phyloP scores from a whole-genome alignment of 768 basidiomycete genomes.

The Xerocomellus intermedius region DNA sequence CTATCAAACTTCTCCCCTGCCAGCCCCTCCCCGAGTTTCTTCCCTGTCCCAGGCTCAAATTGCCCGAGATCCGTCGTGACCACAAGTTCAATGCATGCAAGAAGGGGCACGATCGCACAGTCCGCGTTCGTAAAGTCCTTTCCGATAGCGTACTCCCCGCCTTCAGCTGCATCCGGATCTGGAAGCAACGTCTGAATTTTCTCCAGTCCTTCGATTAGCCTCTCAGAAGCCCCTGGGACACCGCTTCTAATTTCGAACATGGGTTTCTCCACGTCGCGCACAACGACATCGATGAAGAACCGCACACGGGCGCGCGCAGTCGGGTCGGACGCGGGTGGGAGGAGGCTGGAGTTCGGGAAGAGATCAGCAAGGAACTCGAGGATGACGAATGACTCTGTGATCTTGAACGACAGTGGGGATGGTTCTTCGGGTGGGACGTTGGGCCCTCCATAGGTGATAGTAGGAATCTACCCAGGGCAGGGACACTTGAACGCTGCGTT shows the following conservation, averaged over 20 bases:
- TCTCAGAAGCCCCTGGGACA: not conserved
- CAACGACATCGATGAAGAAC: constrained; percentile 57
- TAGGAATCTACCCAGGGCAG: constrained; percentile 44
- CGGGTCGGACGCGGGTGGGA: constrained; percentile 47
- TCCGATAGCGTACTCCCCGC: constrained; percentile 36
- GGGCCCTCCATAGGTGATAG: constrained; percentile 60
- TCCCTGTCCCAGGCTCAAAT: constrained; percentile 46
- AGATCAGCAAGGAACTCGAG: constrained; percentile 67
- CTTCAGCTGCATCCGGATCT: constrained; percentile 42
- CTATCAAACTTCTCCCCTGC: constrained; percentile 44
- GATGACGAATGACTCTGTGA: constrained; percentile 63
- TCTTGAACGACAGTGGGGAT: constrained; percentile 54
- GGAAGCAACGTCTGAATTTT: constrained; percentile 10
- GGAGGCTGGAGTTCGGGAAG: constrained; percentile 43
- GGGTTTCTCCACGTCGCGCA: constrained; percentile 40
- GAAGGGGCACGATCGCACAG: constrained; percentile 54
- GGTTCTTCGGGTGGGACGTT: constrained; percentile 50
- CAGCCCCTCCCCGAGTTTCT: constrained; percentile 41
- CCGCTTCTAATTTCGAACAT: constrained; percentile 34
- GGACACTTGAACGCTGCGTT: not conserved
- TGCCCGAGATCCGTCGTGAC: constrained; percentile 49
- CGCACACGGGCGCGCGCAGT: constrained; percentile 54
- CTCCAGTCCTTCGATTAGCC: not conserved
- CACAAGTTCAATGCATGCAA: constrained; percentile 43
- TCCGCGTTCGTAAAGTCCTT: constrained; percentile 59